Evolutionary conservation across 179 eudicot species (phyloP), one percentile per base, ranked within the genome.

Genomic region (Spergularia azorica): DNA sequence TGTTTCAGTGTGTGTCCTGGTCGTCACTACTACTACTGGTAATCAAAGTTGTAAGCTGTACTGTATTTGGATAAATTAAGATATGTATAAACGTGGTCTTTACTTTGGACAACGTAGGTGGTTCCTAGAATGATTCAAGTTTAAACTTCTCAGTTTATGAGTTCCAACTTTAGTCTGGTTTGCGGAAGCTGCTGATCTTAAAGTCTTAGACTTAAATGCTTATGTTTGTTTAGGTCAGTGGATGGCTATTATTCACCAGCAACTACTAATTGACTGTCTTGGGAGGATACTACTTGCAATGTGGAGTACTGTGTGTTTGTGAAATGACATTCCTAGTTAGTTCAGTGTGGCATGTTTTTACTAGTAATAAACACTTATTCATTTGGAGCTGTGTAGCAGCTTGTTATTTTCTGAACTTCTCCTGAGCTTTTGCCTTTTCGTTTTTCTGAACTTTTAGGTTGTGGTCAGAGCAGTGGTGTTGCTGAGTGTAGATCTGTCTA

Each of bases 381-480:
- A 58, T 26, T 7, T 75, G 64, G 16, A 26, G 18, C 55, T 63
- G 26, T 39, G 13, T 14, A 9, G 46, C n/a, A 16, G 18, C 60
- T 78, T 16, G 3, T 52, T n/a, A 18, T 13, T 59, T 43, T 63
- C 66, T 14, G 21, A 41, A n/a, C 15, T 43, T 14, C 17, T 67
- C 26, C 41, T 63, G 12, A 26, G 56, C 16, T 39, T 14, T 38
- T 3, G 11, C 51, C 8, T 21, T 38, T 68, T 57, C 26, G 70
- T 48, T 67, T n/a, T 67, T n/a, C 6, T 63, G 79, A 57, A 41
- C 41, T 74, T 79, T 17, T 86, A 95, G 98, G 88, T 95, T 74
- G 75, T 82, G 9, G 78, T 95, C 75, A 93, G 86, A 83, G 96
- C 97, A 57, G 88, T 91, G 71, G 90, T 95, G 67, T 83, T 95